Evolutionary conservation across 495 filamentous ascomycete genomes (phyloP), one percentile per base, ranked within the genome.

Genomic region (Xylaria flabelliformis): DNA sequence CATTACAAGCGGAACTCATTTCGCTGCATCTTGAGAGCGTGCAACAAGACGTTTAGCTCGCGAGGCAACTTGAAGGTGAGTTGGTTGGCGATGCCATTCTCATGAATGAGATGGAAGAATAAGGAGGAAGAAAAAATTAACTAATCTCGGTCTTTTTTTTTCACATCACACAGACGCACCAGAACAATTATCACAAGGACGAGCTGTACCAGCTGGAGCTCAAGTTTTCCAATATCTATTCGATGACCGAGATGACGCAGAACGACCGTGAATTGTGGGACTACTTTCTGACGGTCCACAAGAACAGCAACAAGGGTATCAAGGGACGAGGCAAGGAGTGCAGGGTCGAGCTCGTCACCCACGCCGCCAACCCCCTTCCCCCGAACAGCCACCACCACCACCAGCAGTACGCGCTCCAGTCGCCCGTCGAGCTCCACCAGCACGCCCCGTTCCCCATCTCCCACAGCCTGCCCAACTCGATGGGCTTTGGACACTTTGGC

Each of bases 291-390:
- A 86, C 90, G 1, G 84, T 96, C 44, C 98, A 97, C 87, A 97
- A 97, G 83, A 97, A 98, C 79, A 92, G 92, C 75, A 95, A 94
- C 80, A 97, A 97, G 76, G 95, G 94, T 3, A 97, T 95, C 81
- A 97, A 94, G 81, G 95, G 95, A 8, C 91, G 95, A 15, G 95
- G 95, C 24, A 95, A 95, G 80, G 91, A 96, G 79, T 88, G 94
- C 58, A 89, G 86, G 71, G 85, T 88, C 29, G 74, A 75, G 9
- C 70, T 77, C 17, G 76, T 78, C 42, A 13, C 71, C 21, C 77
- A 74, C 34, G 19, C 69, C 58, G 29, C 56, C 62, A 39, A 53
- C 61, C 3, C 59, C 48, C 21, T 64, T 29, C 55, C 72, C 19
- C 64, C 6, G 26, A 29, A n/a, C n/a, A n/a, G 36, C 36, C 36